phyloP scores from a whole-genome alignment of 108 stramenopile genomes.

The Cyclotella choctawhatcheeana region DNA sequence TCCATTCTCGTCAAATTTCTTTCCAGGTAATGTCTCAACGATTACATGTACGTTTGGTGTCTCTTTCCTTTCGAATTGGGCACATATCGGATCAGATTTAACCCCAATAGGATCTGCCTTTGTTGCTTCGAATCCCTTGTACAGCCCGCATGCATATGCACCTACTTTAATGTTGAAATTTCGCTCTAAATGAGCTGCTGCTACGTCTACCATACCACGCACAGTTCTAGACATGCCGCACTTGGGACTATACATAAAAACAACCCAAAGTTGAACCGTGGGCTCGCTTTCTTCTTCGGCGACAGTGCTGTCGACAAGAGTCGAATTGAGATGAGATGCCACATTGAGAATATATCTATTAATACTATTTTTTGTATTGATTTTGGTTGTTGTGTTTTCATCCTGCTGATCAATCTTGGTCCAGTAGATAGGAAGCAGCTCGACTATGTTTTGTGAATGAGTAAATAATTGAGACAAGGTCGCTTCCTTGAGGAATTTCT shows the following conservation, averaged over 20 bases:
- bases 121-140: conserved; percentile 19
- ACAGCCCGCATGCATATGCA: conserved; percentile 49
- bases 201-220: conserved; percentile 46
- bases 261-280: conserved; percentile 46
- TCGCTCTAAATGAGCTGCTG: conserved; percentile 42
- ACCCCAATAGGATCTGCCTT: conserved; percentile 32
- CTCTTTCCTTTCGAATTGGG: conserved; percentile 42
- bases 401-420: conserved; percentile 27
- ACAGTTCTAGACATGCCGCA: conserved; percentile 48
- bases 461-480: conserved; percentile 49
- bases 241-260: conserved; percentile 41
- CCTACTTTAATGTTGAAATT: conserved; percentile 49
- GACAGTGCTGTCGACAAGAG: conserved; percentile 20
- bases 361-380: not conserved
- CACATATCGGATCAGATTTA: conserved; percentile 42
- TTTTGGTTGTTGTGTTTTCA: not conserved
- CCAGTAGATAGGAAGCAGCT: conserved; percentile 51
- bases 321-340: conserved; percentile 46
- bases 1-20: conserved; percentile 30
- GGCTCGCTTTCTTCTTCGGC: conserved; percentile 29
- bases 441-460: conserved; percentile 44
- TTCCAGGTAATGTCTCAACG: conserved; percentile 44
- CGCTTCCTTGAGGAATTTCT: conserved; percentile 36
- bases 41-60: conserved; percentile 57
- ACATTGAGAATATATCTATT: conserved; percentile 48